Evolutionary conservation across 768 basidiomycete species (phyloP).

Genomic region (Paxillus rubicundulus): DNA sequence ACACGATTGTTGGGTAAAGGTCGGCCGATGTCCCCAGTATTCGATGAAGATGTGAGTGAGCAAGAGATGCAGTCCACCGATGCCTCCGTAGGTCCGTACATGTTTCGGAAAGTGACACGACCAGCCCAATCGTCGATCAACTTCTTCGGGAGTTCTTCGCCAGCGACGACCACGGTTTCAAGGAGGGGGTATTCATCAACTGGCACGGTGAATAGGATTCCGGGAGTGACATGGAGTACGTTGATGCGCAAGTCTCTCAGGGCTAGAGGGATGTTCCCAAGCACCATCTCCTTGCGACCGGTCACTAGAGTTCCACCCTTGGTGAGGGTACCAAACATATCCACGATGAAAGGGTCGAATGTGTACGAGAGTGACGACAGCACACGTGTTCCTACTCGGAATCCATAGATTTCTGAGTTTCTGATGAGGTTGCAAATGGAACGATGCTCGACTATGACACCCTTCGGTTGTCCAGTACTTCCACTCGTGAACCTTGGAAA

Average conservation of each 20-base stretch:
- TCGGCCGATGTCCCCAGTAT: slow-evolving; percentile 12
- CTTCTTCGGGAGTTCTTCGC: slow-evolving; percentile 15
- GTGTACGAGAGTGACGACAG: slow-evolving; percentile 12
- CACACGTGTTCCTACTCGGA: slow-evolving; percentile 7
- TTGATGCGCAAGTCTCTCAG: slow-evolving; percentile 11
- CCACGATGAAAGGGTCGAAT: slow-evolving; percentile 16
- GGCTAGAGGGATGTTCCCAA: slow-evolving; percentile 11
- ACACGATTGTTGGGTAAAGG: slow-evolving; percentile 14
- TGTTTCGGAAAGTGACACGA: slow-evolving; percentile 12
- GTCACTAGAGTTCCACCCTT: slow-evolving; percentile 16
- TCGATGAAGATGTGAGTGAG: slow-evolving; percentile 1
- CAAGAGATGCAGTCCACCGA: slow-evolving; percentile 12
- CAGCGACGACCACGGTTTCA: slow-evolving; percentile 15
- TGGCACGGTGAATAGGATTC: slow-evolving; percentile 10
- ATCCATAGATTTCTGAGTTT: slow-evolving; percentile 10
- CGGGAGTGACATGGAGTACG: slow-evolving; percentile 16
- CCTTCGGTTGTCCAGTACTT: slow-evolving; percentile 20
- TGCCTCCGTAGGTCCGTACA: slow-evolving; percentile 20
- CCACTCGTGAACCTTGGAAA: slow-evolving; percentile 17
- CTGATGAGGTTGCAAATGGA: slow-evolving; percentile 13
- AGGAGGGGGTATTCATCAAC: slow-evolving; percentile 11
- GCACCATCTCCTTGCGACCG: slow-evolving; percentile 11
- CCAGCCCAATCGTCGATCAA: slow-evolving; percentile 10
- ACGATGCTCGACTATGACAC: slow-evolving; percentile 17
- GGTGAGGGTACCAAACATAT: slow-evolving; percentile 19